phyloP scores from a whole-genome alignment of 2,329 filamentous ascomycete species.

The Lecanoromycetidae sp. region DNA sequence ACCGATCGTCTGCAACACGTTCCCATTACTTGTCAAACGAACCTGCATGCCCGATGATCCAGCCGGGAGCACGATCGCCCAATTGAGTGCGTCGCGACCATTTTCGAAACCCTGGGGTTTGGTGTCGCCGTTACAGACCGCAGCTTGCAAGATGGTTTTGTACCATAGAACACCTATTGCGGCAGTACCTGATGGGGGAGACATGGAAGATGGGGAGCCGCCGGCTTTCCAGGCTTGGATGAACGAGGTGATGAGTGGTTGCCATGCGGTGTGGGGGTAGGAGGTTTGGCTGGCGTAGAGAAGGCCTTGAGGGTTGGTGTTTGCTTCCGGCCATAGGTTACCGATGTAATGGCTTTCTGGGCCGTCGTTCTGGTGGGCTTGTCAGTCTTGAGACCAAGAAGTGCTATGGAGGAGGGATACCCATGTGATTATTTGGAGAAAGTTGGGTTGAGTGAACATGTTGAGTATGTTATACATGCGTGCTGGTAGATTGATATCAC shows the following conservation, averaged over 20 bases:
- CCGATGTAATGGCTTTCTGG: conserved; percentile 31
- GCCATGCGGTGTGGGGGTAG: conserved; percentile 26
- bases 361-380: conserved; percentile 24
- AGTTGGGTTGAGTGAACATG: conserved; percentile 22
- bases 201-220: conserved; percentile 6
- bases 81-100: conserved; percentile 5
- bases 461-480: conserved; percentile 29
- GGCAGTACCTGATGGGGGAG: conserved; percentile 5
- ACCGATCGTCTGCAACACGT: background rate
- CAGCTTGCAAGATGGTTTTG: conserved; percentile 18
- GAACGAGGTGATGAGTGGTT: conserved; percentile 27
- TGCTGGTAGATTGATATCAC: conserved; percentile 26
- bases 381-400: background rate
- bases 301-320: conserved; percentile 19
- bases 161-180: conserved; percentile 28
- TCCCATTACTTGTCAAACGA: background rate
- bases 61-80: conserved; percentile 5
- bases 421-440: conserved; percentile 28
- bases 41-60: background rate
- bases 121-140: background rate
- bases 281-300: conserved; percentile 24
- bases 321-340: conserved; percentile 19
- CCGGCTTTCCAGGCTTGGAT: conserved; percentile 26
- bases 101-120: background rate
- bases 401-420: background rate